Percentiles rank a stretch among this genome's conserved stretches.
Evolutionary conservation across 2,329 filamentous ascomycete genomes (phyloP).

Genomic region (Pseudocercospora eumusae): DNA sequence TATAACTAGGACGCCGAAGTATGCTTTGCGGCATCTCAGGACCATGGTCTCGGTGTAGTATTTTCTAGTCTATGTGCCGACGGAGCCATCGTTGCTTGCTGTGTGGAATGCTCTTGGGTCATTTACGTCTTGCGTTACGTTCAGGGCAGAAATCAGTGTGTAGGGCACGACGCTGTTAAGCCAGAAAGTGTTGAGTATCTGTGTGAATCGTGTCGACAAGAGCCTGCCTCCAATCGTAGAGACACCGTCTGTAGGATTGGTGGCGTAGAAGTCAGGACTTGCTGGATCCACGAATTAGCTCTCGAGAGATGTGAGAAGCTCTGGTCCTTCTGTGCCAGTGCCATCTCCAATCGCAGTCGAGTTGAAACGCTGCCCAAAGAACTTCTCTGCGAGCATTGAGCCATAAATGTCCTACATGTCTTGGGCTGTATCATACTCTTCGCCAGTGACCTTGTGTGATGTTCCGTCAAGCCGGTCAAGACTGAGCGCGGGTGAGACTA

Average conservation of each 20-base stretch:
- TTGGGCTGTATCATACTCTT: no score
- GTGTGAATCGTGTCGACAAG: slow-evolving; percentile 8
- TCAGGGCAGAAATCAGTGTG: slow-evolving; percentile 13
- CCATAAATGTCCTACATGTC: neutral
- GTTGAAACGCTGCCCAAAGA: neutral
- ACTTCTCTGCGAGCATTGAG: neutral
- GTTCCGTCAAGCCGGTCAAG: neutral
- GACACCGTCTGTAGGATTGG: slow-evolving; percentile 12
- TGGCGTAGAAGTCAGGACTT: neutral
- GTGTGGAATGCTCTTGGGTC: neutral
- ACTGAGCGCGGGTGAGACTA: neutral
- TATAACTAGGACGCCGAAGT: slow-evolving; percentile 15
- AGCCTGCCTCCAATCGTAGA: slow-evolving; percentile 19
- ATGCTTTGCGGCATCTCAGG: slow-evolving; percentile 18
- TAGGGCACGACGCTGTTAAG: slow-evolving; percentile 17
- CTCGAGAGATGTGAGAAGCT: neutral
- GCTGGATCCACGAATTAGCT: neutral
- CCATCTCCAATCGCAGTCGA: neutral
- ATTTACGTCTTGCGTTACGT: neutral
- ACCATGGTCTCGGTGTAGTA: slow-evolving; percentile 17
- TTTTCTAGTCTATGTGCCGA: neutral
- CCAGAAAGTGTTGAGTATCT: slow-evolving; percentile 6
- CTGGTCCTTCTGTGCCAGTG: neutral
- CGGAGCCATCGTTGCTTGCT: neutral
- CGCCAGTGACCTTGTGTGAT: no score